These are phyloP conservation scores for Recurvomyces mirabilis DNA, from an alignment of 495 filamentous ascomycete species.

Conservation along the genomic window DNA sequence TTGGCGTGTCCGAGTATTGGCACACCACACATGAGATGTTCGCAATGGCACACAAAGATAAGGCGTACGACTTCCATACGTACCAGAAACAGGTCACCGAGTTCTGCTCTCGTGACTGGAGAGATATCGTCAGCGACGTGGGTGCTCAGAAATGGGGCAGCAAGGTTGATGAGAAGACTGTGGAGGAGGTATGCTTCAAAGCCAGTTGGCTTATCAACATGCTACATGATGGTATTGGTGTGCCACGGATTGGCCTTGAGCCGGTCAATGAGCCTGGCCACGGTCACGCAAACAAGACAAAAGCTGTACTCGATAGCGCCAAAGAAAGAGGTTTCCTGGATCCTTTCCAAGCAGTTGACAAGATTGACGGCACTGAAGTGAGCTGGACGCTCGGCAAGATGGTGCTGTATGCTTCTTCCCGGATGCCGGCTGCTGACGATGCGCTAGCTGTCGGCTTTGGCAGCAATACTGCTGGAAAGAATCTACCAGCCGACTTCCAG, in stretches of 20 bases:
- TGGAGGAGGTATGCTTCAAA: constrained; percentile 90
- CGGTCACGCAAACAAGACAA: constrained; percentile 57
- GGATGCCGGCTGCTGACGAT: constrained; percentile 53
- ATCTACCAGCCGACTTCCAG: constrained; percentile 69
- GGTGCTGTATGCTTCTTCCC: constrained; percentile 88
- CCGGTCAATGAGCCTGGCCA: constrained; percentile 33
- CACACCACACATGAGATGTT: constrained; percentile 96
- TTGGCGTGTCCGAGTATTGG: constrained; percentile 98
- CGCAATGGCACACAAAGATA: constrained; percentile 65
- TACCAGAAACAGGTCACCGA: constrained; percentile 77
- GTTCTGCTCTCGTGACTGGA: constrained; percentile 80
- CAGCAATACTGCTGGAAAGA: constrained; percentile 49
- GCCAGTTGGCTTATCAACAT: constrained; percentile 95
- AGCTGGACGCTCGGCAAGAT: constrained; percentile 98
- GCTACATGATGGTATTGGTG: constrained; percentile 87
- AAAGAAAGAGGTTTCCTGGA: constrained; percentile 73
- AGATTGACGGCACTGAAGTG: constrained; percentile 86
- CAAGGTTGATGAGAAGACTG: constrained; percentile 61
- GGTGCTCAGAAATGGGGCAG: constrained; percentile 57
- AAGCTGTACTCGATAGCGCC: constrained; percentile 55
- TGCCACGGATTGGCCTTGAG: constrained; percentile 82
- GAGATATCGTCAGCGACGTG: constrained; percentile 54
- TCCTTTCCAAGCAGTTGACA: constrained; percentile 86
- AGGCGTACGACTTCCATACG: constrained; percentile 79
- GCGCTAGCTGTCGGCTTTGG: constrained; percentile 81